Base-by-base conservation (phyloP, 2,329 filamentous ascomycete genomes). In the Fusarium protoensiforme region DNA sequence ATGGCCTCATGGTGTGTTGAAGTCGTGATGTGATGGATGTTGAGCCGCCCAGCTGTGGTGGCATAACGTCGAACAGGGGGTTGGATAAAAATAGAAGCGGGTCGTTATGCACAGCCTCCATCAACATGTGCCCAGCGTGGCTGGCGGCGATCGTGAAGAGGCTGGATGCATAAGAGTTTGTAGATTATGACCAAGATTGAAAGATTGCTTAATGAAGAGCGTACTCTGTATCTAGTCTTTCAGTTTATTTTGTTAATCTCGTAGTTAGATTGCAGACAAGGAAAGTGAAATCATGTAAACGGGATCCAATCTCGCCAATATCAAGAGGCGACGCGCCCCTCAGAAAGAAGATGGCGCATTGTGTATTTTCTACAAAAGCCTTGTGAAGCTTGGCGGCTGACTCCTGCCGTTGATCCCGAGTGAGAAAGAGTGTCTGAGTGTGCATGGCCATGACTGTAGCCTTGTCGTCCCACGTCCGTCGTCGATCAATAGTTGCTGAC, bases 41-140 rank as follows among this genome's bases (percentile, higher is more conserved):
- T 74, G 59, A 74, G 71, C 68, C 67, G 63, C 71, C 43, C 46
- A 20, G 35, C 11, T 14, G n/a, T 36, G 29, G 58, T 51, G 66
- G 62, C 67, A 73, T 68, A 58, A 69, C 16, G 20, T 38, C 35
- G 5, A 27, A 27, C 9, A 38, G 27, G 27, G 24, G 48, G 48
- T 13, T 31, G 62, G 59, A 75, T 75, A 75, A 72, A 74, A 75
- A 74, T 74, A 74, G 72, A 57, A 65, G 63, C 60, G 61, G 63
- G 33, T 14, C 22, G 51, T 48, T 64, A 59, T 69, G 69, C 72
- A 72, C 65, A 67, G 72, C 72, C 72, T 74, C 68, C 68, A 58
- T 53, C 53, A 61, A 36, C 36, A 54, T 29, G 31, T 39, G 41
- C 39, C 53, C 62, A 59, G 58, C 61, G 51, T 61, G 61, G 43